phyloP scores from a whole-genome alignment of 306 rosid species.

The Ziziphus jujuba region DNA sequence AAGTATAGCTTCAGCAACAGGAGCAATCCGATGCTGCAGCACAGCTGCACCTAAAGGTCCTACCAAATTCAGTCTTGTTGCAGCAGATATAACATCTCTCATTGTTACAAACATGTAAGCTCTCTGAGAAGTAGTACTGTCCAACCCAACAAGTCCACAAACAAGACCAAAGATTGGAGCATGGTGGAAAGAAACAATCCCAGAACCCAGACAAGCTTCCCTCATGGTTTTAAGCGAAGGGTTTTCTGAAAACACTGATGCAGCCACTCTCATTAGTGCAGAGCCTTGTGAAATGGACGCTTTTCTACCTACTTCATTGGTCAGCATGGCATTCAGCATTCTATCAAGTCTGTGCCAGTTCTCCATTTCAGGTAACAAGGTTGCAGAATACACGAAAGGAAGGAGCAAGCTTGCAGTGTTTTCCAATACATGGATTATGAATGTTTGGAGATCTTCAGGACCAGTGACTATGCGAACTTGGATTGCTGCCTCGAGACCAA shows the following conservation, averaged over 20 bases:
- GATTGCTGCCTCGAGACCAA: slow-evolving; percentile 75
- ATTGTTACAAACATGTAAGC: slow-evolving; percentile 78
- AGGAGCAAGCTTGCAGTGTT: slow-evolving; percentile 85
- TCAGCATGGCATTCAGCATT: slow-evolving; percentile 63
- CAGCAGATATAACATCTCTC: slow-evolving; percentile 86
- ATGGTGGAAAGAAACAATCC: slow-evolving; percentile 62
- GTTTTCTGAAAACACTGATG: slow-evolving; percentile 56
- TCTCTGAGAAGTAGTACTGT: slow-evolving; percentile 55
- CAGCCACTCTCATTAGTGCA: slow-evolving; percentile 82
- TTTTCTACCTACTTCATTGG: slow-evolving; percentile 78
- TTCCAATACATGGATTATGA: slow-evolving; percentile 60
- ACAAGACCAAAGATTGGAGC: slow-evolving; percentile 78
- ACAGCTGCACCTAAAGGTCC: slow-evolving; percentile 84
- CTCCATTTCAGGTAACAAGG: slow-evolving; percentile 50
- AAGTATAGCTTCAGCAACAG: slow-evolving; percentile 56
- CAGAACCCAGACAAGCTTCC: slow-evolving; percentile 39
- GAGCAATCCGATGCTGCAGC: slow-evolving; percentile 73
- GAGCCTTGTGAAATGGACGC: slow-evolving; percentile 81
- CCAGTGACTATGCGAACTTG: slow-evolving; percentile 59
- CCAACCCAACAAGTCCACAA: slow-evolving; percentile 71
- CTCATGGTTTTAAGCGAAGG: slow-evolving; percentile 72
- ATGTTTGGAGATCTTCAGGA: slow-evolving; percentile 61
- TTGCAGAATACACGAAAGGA: slow-evolving; percentile 72
- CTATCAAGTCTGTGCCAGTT: slow-evolving; percentile 63
- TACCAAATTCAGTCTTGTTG: slow-evolving; percentile 79